Conservation (phyloP, 768 basidiomycete species). For the Phaeotremella skinneri region DNA sequence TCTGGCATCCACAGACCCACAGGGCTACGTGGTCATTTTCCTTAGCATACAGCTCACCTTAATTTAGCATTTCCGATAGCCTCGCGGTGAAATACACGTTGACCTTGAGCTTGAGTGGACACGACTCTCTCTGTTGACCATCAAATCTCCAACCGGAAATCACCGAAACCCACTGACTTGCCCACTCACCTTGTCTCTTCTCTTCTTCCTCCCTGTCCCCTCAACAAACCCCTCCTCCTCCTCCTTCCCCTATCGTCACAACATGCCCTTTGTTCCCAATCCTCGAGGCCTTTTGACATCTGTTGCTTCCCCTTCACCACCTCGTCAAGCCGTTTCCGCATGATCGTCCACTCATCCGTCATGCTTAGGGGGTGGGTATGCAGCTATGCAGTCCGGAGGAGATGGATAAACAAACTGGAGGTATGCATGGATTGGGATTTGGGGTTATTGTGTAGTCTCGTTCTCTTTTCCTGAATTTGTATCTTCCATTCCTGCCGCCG, state of each 20-base stretch:
- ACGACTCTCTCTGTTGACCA: not conserved
- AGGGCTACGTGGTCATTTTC: not conserved
- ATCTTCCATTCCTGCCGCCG: not conserved
- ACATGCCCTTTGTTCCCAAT: not conserved
- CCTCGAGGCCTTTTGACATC: not conserved
- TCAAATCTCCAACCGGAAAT: not conserved
- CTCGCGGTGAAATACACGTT: not conserved
- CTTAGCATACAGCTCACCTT: not conserved
- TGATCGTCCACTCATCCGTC: too few relatives aligned
- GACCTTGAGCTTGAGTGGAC: not conserved
- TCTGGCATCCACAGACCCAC: not conserved
- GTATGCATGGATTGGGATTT: not conserved
- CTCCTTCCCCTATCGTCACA: not conserved
- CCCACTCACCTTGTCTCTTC: not conserved
- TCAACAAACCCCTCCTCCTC: not conserved
- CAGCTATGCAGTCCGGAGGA: not conserved
- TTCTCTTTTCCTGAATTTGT: too few relatives aligned
- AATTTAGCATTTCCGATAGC: not conserved
- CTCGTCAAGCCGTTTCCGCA: conserved; percentile 18
- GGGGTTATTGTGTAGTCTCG: too few relatives aligned
- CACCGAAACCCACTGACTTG: not conserved
- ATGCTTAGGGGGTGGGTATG: not conserved
- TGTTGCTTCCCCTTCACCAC: conserved; percentile 20
- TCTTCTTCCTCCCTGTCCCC: not conserved
- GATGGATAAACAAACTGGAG: not conserved